Evolutionary conservation across 2,329 filamentous ascomycete genomes (phyloP).

Genomic region (Teratosphaeria pseudoeucalypti): DNA sequence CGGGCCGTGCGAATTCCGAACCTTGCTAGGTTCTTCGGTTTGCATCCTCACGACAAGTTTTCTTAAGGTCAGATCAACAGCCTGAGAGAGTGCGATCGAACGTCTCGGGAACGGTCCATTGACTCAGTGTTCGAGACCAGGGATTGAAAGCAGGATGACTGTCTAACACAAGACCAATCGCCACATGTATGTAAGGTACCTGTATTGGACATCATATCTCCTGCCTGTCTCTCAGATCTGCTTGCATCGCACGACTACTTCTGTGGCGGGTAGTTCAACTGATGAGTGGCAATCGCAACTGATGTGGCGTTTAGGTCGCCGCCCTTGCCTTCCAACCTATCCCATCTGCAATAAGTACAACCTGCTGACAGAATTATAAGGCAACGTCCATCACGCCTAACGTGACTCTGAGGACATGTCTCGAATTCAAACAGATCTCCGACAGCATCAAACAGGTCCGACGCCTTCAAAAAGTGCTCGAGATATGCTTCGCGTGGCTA

Average conservation of each 20-base stretch:
- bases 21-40: background rate
- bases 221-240: background rate
- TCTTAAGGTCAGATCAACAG: background rate
- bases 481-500: constrained; percentile 6
- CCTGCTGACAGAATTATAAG: background rate
- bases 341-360: background rate
- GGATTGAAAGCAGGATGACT: background rate
- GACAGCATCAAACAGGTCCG: background rate
- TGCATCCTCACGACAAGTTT: background rate
- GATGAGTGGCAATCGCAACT: background rate
- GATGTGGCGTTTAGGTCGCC: background rate
- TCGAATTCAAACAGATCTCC: constrained; percentile 6
- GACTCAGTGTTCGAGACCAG: background rate
- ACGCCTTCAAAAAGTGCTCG: background rate
- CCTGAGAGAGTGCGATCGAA: background rate
- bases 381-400: constrained; percentile 1
- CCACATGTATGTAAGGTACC: background rate
- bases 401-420: constrained; percentile 4
- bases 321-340: background rate
- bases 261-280: background rate
- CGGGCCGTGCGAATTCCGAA: background rate
- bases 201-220: background rate
- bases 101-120: background rate
- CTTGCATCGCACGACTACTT: background rate
- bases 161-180: background rate